These are phyloP conservation scores for Huntiella omanensis DNA, from an alignment of 2,329 filamentous ascomycete genomes.

Conservation along the genomic window DNA sequence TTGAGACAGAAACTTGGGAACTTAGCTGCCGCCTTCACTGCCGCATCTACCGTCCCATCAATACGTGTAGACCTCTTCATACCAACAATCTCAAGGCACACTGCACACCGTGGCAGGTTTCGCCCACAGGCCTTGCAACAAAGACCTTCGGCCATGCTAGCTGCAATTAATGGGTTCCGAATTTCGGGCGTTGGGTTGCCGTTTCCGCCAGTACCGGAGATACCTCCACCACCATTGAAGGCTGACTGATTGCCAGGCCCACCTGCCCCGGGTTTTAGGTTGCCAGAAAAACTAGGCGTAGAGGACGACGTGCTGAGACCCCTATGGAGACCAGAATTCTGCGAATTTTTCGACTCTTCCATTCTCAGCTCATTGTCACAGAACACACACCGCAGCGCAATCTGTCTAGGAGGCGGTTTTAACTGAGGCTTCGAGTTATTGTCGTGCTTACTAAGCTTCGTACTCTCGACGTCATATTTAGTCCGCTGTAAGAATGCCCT, in stretches of 20 bases:
- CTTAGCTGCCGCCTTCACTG: constrained; percentile 29
- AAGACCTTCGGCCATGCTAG: constrained; percentile 39
- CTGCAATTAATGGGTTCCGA: constrained; percentile 37
- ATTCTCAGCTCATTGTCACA: constrained; percentile 42
- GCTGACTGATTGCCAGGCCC: too few relatives aligned
- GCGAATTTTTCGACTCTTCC: background rate
- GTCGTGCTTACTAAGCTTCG: constrained; percentile 45
- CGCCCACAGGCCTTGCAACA: constrained; percentile 49
- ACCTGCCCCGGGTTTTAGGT: too few relatives aligned
- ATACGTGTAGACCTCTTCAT: constrained; percentile 41
- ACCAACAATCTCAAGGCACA: constrained; percentile 48
- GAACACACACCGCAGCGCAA: constrained; percentile 59
- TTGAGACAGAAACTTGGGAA: constrained; percentile 52
- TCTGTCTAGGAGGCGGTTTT: constrained; percentile 46
- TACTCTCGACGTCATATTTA: constrained; percentile 62
- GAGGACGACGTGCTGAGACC: too few relatives aligned
- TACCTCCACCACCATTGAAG: too few relatives aligned
- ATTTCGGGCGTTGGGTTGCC: constrained; percentile 6
- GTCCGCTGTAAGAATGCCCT: constrained; percentile 56
- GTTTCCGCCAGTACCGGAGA: too few relatives aligned
- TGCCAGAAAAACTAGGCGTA: too few relatives aligned
- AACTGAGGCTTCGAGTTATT: constrained; percentile 36
- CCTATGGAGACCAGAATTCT: constrained; percentile 16
- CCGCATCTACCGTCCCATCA: constrained; percentile 29
- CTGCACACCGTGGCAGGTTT: constrained; percentile 46